Base-by-base conservation (phyloP, 2,329 filamentous ascomycete genomes). In the Phoma herbarum region DNA sequence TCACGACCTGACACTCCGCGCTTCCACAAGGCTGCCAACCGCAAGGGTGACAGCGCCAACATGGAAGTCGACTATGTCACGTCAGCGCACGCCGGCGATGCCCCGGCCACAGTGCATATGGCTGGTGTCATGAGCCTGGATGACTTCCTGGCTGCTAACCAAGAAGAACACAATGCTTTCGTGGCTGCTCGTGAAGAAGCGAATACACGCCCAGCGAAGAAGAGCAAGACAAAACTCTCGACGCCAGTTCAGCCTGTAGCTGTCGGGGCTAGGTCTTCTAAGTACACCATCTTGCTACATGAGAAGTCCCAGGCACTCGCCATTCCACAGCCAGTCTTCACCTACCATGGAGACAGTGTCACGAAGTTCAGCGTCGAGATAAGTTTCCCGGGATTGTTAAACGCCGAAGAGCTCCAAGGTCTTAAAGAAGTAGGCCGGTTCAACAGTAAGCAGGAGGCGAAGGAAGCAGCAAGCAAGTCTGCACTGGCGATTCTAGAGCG, bases 391-490 rank as follows among this genome's bases (percentile, higher is more conserved):
- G 64, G 63, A 4, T 41, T 71, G 4, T 39, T 54, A 0, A 48
- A 59, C 26, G 58, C 45, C 1, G 52, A 54, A 3, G 64, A 66
- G 37, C 22, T 64, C 11, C 64, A 71, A 16, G 55, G 57, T 6
- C 23, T 74, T 20, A 60, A 62, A 4, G 66, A 65, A 11, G 26
- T 61, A 8, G 69, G 68, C 2, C 65, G 62, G 16, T 79, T 71
- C 60, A 63, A 65, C 8, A 78, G 68, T 37, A 81, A 82, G 68
- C 77, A 77, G 57, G 77, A 79, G 48, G 79, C 78, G 0, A 81
- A 79, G 55, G 80, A 82, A 56, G 74, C 68, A 1, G 48, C 78
- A 22, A 75, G 74, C 41, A 71, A 72, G 64, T 62, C 57, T n/a
- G 78, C 68, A 2, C 35, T 78, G 6, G 59, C 57, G 2, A 46